Base-by-base conservation (phyloP, 805 yeast genomes). In the Wickerhamiella sergipiensis region DNA sequence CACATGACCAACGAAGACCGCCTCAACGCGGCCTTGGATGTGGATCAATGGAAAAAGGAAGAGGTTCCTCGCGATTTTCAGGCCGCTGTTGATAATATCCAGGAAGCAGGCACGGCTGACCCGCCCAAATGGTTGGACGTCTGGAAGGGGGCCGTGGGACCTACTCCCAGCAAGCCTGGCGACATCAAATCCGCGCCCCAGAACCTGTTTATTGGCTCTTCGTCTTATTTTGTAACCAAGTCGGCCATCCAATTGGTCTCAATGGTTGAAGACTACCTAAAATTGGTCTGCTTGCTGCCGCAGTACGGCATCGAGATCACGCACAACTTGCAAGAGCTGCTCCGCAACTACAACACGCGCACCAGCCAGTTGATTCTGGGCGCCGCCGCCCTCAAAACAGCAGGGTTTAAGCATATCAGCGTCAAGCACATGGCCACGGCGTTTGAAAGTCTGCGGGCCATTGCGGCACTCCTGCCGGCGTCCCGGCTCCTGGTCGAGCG, bases 41-140 rank as follows among this genome's bases (percentile, higher is more conserved):
- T 70, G 46, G 97, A 89, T 56, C 69, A 69, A 21, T 90, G 97
- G 97, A 78, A 77, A 52, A 95, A 89, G 49, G 77, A 75, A 18
- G 75, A 77, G n/a, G 76, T 80, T 9, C 61, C 77, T 0, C 61
- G 67, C 1, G 61, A 62, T 0, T 63, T 79, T 1, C 89, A 83
- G 59, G 57, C 50, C 3, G 59, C 66, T 13, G 74, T 79, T 4
- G 77, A 78, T 57, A 72, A 72, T 43, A 72, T 83, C 12, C 70
- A 75, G 1, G 69, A 71, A 13, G 65, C 77, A n/a, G 68, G 71
- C 1, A 67, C 68, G 22, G 59, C 71, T 10, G 80, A 76, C 51
- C 77, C 77, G 1, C 58, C 65, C 0, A 61, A 55, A 10, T 82
- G 87, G 86, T 49, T 55, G 55, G 65, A 50, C 51, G 47, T 44